Evolutionary conservation across 2,329 filamentous ascomycete genomes (phyloP).

Genomic region (Verticillium albo-atrum): DNA sequence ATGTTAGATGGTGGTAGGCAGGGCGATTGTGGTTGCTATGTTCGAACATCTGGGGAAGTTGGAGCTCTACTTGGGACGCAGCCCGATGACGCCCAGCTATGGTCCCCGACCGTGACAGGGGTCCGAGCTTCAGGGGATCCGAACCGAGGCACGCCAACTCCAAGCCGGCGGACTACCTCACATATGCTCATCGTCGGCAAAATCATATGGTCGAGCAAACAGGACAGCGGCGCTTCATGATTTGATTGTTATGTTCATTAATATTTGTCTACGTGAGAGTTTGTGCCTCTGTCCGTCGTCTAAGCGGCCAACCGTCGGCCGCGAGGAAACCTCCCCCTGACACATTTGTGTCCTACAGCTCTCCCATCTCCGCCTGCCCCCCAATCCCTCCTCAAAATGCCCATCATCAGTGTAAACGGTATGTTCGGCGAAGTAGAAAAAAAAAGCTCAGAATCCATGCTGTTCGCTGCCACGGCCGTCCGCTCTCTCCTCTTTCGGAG

Average conservation of each 20-base stretch:
- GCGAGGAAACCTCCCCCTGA: constrained; percentile 7
- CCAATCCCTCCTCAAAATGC: constrained; percentile 11
- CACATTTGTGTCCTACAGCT: constrained; percentile 8
- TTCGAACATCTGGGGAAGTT: background rate
- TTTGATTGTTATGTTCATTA: constrained; percentile 26
- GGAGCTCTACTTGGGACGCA: background rate
- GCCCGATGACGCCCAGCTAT: background rate
- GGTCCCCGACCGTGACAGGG: background rate
- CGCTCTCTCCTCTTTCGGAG: background rate
- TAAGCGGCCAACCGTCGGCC: constrained; percentile 7
- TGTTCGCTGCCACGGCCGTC: constrained; percentile 7
- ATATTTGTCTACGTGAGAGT: constrained; percentile 30
- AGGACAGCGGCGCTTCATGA: constrained; percentile 4
- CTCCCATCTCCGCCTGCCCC: constrained; percentile 4
- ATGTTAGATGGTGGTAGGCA: background rate
- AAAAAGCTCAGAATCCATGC: constrained; percentile 6
- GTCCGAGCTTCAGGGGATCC: background rate
- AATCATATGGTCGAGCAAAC: background rate
- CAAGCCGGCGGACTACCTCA: background rate
- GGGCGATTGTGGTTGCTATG: background rate
- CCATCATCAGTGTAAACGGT: constrained; percentile 5
- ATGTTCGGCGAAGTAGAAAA: constrained; percentile 5
- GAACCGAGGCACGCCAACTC: background rate
- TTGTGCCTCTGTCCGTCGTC: constrained; percentile 13
- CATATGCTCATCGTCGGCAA: background rate